Evolutionary conservation across 129 eudicot genomes (phyloP), one percentile per base, ranked within the genome.

Genomic region (Pseudognaphalium luteoalbum): DNA sequence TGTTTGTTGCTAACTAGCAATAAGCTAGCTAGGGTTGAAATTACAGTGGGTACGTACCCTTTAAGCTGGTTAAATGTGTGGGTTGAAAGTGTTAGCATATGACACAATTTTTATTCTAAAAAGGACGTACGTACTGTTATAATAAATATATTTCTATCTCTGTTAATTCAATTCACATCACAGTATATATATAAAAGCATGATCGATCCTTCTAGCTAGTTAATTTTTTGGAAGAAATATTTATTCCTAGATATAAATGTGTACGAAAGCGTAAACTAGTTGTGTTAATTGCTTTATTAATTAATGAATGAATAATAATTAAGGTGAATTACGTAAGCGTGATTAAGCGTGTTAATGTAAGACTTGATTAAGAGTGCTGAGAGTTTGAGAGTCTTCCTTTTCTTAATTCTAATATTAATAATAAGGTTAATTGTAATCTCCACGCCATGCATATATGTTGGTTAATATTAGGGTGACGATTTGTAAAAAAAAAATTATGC

Each of bases 1-100:
- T 76, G 68, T 76, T 59, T 76, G 39, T 21, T 76, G 81, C 68
- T 52, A n/a, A 17, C 67, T 71, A n/a, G 33, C 67, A 62, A 25
- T 4, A 12, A 2, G 34, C 34, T 10, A 61, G 11, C 1, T 10
- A 25, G 39, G 35, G 67, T 61, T 61, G 67, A 28, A 61, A 61
- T 12, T 44, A 44, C 28, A 25, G 5, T 12, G 17, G 52, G 54
- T 47, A 47, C 54, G 54, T 47, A 47, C 54, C 54, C n/a, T 3
- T 14, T 11, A 16, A 44, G n/a, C n/a, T n/a, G 52, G 52, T 44
- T 44, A 44, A 44, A 39, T 39, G 44, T 39, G 44, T 39, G 44
- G 52, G 17, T 44, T 47, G 54, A 47, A 47, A 47, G 54, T 47
- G 54, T 47, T 47, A 11, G 54, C 54, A 47, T 47, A 14, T 3